Conservation (phyloP, 1,139 yeast species). For the Blastobotrys illinoisensis region DNA sequence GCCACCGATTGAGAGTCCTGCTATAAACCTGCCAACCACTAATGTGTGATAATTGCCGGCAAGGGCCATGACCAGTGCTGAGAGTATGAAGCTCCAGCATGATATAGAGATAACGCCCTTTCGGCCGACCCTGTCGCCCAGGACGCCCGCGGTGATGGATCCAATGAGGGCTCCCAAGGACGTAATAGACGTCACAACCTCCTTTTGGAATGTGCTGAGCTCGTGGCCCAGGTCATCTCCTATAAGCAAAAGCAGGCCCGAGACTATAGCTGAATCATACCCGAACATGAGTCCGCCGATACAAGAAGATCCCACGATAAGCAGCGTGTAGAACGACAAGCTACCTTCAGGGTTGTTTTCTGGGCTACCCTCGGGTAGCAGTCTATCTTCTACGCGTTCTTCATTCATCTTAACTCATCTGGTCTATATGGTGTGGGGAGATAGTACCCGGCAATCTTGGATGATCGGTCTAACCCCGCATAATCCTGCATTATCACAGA, state of each 20-base stretch:
- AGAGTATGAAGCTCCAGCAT: slow-evolving; percentile 34
- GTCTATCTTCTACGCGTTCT: neutral
- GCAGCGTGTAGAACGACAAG: slow-evolving; percentile 6
- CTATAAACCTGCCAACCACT: slow-evolving; percentile 35
- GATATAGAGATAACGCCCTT: slow-evolving; percentile 35
- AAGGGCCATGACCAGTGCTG: slow-evolving; percentile 37
- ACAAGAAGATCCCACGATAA: slow-evolving; percentile 18
- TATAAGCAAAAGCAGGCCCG: slow-evolving; percentile 31
- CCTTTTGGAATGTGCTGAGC: slow-evolving; percentile 32
- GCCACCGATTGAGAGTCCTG: slow-evolving; percentile 42
- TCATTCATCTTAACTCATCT: neutral
- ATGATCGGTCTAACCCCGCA: neutral
- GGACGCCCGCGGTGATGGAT: slow-evolving; percentile 35
- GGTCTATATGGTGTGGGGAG: neutral
- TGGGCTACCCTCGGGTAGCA: neutral
- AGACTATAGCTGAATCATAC: slow-evolving; percentile 19
- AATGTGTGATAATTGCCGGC: slow-evolving; percentile 29
- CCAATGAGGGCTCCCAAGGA: slow-evolving; percentile 42
- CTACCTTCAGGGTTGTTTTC: neutral
- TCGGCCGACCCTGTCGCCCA: slow-evolving; percentile 36
- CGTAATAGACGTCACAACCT: slow-evolving; percentile 40
- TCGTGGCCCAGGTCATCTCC: slow-evolving; percentile 30
- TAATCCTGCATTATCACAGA: neutral
- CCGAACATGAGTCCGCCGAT: slow-evolving; percentile 25
- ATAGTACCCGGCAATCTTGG: neutral